Base-by-base conservation (phyloP, 257 asterid genomes). In the Ballota nigra region DNA sequence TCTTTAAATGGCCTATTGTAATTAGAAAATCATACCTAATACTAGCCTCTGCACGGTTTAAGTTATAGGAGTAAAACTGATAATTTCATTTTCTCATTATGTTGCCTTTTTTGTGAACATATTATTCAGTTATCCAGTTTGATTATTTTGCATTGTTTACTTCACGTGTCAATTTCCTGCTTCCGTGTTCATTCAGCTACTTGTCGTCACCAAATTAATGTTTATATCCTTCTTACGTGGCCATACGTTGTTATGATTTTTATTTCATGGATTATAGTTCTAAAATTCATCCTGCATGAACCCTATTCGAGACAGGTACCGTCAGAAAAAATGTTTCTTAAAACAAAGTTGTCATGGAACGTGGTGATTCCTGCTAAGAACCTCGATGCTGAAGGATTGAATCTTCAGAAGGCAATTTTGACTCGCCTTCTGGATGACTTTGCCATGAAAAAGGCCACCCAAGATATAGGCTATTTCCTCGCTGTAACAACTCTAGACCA, bases 401-500 rank as follows among this genome's bases (percentile, higher is more conserved):
- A 75, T 71, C 93, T 90, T 66, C 90, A 83, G 73, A 88, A 76
- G 86, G 91, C 92, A 6, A 93, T 87, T 26, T 49, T 86, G 24
- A 3, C 83, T 53, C 89, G 82, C 19, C 84, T 90, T 64, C 31
- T 90, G 75, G 89, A 86, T 41, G 87, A 84, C 34, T 90, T 93
- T 68, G 87, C 96, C 4, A 15, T 75, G 34, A 91, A 87, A 71
- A 90, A 87, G 61, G 86, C 89, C 67, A 69, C 86, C 4, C 85
- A 68, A 66, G 93, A 87, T 3, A 74, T 87, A 0, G 97, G 98
- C 5, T 88, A 90, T 60, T 75, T 81, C 71, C 65, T 91, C 4
- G 95, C 96, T 0, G 74, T 89, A 47, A 91, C 88, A 15, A 87
- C 92, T 15, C 65, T 92, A 18, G 92, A 92, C 69, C 83, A 28